Conservation (phyloP, 345 rosid species). For the Moricandia moricandioides region DNA sequence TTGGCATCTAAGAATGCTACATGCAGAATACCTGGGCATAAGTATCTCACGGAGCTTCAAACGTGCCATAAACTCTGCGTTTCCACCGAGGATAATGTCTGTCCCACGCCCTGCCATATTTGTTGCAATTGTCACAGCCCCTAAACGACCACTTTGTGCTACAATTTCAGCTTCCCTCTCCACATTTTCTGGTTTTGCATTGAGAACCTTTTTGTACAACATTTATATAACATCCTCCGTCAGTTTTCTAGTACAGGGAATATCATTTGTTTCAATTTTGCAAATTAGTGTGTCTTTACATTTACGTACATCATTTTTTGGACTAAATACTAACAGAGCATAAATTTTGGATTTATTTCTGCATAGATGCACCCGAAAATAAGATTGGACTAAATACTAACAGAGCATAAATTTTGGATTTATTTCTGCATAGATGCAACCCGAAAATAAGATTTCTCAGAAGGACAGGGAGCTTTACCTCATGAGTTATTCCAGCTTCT, state of each 20-base stretch:
- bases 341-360: background rate
- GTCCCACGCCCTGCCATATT: slow-evolving; percentile 99
- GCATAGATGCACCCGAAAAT: background rate
- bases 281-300: background rate
- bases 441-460: background rate
- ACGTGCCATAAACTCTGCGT: slow-evolving; percentile 97
- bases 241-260: slow-evolving; percentile 21
- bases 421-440: background rate
- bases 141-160: slow-evolving; percentile 97
- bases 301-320: background rate
- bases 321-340: background rate
- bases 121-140: slow-evolving; percentile 97
- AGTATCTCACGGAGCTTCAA: slow-evolving; percentile 95
- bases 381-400: background rate
- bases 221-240: slow-evolving; percentile 18
- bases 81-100: slow-evolving; percentile 96
- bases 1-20: background rate
- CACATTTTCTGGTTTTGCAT: slow-evolving; percentile 99
- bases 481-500: slow-evolving; percentile 87
- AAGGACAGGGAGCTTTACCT: slow-evolving; percentile 47
- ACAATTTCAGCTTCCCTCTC: slow-evolving; percentile 99
- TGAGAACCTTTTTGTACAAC: slow-evolving; percentile 66
- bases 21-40: slow-evolving; percentile 77
- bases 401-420: background rate
- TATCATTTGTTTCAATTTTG: background rate